A percentile compares a stretch with the other conserved stretches of the same genome.
These are phyloP conservation scores for Pseudevernia furfuracea DNA, from an alignment of 495 filamentous ascomycete genomes.

Conservation along the genomic window DNA sequence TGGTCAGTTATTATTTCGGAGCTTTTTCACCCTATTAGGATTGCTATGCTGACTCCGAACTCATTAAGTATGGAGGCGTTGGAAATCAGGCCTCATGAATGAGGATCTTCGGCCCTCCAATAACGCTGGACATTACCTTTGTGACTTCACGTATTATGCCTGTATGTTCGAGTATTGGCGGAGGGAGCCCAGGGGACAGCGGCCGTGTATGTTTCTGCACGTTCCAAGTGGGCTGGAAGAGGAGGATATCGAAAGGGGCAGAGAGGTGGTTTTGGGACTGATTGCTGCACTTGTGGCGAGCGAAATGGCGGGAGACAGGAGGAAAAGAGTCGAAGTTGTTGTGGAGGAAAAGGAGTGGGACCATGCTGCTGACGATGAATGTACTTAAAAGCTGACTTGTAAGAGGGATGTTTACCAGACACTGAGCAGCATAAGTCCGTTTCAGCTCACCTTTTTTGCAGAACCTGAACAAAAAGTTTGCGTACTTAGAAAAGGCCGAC, in stretches of 20 bases:
- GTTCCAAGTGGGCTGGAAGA: conserved; percentile 57
- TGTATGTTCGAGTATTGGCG: conserved; percentile 43
- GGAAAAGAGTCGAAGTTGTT: not conserved
- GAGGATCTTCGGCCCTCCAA: conserved; percentile 57
- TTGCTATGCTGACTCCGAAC: too few relatives aligned
- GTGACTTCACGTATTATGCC: conserved; percentile 81
- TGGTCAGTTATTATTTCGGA: too few relatives aligned
- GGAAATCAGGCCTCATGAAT: conserved; percentile 42
- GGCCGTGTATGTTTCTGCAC: conserved; percentile 67
- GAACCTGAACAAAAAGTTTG: not conserved
- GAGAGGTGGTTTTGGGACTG: conserved; percentile 56
- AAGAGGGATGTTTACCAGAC: not conserved
- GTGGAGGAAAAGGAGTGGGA: not conserved
- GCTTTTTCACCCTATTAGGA: too few relatives aligned
- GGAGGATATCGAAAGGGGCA: conserved; percentile 50
- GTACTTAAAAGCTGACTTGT: not conserved
- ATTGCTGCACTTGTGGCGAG: conserved; percentile 59
- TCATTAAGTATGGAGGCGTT: conserved; percentile 47
- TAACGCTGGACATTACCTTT: conserved; percentile 74
- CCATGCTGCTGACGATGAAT: conserved; percentile 4
- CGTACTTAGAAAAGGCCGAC: not conserved
- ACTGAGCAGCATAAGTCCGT: not conserved
- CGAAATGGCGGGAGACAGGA: conserved; percentile 25
- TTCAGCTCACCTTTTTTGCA: not conserved
- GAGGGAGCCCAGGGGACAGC: conserved; percentile 20